A percentile compares a stretch with the other conserved stretches of the same genome.
These are phyloP conservation scores for Acacia pycnantha DNA, from an alignment of 331 rosid species.

Conservation along the genomic window DNA sequence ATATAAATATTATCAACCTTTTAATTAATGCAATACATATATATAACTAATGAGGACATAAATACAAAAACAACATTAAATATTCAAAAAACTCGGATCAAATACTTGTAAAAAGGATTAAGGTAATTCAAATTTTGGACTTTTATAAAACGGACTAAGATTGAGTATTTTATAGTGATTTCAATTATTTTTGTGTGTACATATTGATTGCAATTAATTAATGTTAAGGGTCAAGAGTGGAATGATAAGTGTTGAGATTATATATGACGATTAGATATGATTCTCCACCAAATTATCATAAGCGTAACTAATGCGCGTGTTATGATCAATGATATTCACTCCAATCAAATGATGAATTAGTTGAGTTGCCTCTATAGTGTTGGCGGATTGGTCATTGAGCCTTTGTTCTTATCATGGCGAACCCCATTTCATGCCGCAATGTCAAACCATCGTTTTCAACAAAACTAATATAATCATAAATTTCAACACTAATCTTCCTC, in stretches of 20 bases:
- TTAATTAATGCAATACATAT: too few relatives aligned
- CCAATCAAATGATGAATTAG: neutral
- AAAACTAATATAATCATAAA: neutral
- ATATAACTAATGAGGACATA: too few relatives aligned
- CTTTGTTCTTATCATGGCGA: neutral
- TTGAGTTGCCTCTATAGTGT: neutral
- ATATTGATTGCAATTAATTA: neutral
- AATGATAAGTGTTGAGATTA: neutral
- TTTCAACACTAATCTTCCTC: neutral
- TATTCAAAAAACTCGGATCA: too few relatives aligned
- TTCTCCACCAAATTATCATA: neutral
- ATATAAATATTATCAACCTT: too few relatives aligned
- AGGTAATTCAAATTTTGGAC: too few relatives aligned
- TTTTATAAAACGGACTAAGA: too few relatives aligned
- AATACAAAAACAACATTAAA: too few relatives aligned
- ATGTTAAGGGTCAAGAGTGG: neutral
- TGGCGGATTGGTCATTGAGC: neutral
- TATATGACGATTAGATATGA: neutral
- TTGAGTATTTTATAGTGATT: neutral
- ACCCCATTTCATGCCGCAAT: neutral
- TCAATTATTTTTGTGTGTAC: neutral
- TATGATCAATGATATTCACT: neutral
- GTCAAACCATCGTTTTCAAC: neutral
- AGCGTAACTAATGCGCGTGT: neutral
- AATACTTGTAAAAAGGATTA: too few relatives aligned